Evolutionary conservation across 2,329 filamentous ascomycete species (phyloP), one percentile per base, ranked within the genome.

Genomic region (Gliomastix tumulicola): DNA sequence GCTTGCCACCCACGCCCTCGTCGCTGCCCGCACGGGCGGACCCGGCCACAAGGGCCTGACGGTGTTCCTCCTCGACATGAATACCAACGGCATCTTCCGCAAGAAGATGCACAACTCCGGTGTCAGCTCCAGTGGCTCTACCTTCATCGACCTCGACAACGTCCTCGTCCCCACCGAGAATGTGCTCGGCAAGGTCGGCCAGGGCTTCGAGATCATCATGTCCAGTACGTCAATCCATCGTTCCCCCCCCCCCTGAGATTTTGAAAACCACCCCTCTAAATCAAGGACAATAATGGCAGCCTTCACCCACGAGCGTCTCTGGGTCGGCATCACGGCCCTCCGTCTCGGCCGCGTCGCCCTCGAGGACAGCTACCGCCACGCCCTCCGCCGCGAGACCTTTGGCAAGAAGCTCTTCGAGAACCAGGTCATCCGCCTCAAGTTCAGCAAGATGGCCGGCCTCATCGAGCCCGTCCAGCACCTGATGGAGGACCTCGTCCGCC

Each of bases 191-290:
- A 68, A 85, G 54, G 87, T 94, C 62, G 78, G 90, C 68, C 85
- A 90, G 65, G 88, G 88, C 7, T 89, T 94, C 53, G 74, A 82
- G 43, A 84, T 92, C 21, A 87, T 94, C 53, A 79, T 79, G 76
- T 28, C 25, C n/a, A 28, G 25, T 28, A 28, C 17, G 10, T n/a
- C 25, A n/a, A n/a, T n/a, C n/a, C n/a, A n/a, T n/a, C n/a, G n/a
- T n/a, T n/a, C n/a, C n/a, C n/a, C n/a, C n/a, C n/a, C n/a, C n/a
- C n/a, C n/a, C n/a, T n/a, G n/a, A 27, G 9, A 9, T 10, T n/a
- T n/a, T 27, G 23, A n/a, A n/a, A n/a, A n/a, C 23, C 9, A 4
- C n/a, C 18, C 18, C 30, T 32, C 18, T 16, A 32, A 18, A 32
- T 17, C n/a, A 65, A 58, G 7, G 73, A 76, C 47, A 27, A n/a